Conservation (phyloP, 768 basidiomycete genomes). For the Boletus subparvulus region DNA sequence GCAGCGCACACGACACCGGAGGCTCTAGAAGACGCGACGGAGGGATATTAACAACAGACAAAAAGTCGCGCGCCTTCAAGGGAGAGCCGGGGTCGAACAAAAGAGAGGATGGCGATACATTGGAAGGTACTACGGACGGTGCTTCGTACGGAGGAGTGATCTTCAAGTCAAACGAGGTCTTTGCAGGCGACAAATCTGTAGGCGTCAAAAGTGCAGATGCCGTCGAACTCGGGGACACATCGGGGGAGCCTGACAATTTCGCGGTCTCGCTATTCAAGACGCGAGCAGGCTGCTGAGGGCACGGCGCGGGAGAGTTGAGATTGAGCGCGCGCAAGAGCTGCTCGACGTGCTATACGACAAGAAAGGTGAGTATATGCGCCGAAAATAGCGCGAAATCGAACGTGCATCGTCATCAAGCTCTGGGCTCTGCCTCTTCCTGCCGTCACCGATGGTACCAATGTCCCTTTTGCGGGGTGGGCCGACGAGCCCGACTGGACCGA, state of each 20-base stretch:
- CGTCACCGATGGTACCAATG: conserved; percentile 79
- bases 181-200: conserved; percentile 69
- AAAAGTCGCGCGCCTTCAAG: conserved; percentile 31
- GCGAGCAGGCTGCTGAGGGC: conserved; percentile 43
- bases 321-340: conserved; percentile 78
- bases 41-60: conserved; percentile 25
- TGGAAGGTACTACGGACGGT: conserved; percentile 22
- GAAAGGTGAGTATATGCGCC: conserved; percentile 33
- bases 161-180: conserved; percentile 54
- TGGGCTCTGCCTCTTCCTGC: conserved; percentile 61
- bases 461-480: conserved; percentile 42
- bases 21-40: conserved; percentile 28
- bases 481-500: conserved; percentile 51
- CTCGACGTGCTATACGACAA: conserved; percentile 61
- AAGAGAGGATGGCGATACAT: conserved; percentile 38
- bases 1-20: conserved; percentile 13
- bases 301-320: conserved; percentile 70
- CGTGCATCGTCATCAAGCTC: conserved; percentile 50
- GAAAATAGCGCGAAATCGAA: conserved; percentile 21
- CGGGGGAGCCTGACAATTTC: conserved; percentile 51
- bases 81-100: conserved; percentile 46
- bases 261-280: conserved; percentile 43
- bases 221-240: conserved; percentile 71
- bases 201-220: conserved; percentile 72
- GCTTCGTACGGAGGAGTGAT: conserved; percentile 53